phyloP scores from a whole-genome alignment of 2,329 filamentous ascomycete species.

The Coniochaeta sp. region DNA sequence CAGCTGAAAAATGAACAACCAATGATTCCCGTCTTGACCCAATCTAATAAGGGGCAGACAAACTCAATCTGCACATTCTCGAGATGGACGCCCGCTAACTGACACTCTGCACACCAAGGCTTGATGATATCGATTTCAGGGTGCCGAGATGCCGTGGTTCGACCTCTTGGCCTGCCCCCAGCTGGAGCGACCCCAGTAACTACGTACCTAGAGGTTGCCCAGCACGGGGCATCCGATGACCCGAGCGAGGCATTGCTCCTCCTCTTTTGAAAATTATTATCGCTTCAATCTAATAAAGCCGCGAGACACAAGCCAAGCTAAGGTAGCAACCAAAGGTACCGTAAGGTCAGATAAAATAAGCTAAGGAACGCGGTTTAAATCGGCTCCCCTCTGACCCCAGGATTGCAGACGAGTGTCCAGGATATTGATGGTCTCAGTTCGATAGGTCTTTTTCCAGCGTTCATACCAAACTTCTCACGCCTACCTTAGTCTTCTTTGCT shows the following conservation, averaged over 20 bases:
- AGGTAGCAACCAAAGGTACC: no score
- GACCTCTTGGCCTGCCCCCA: neutral
- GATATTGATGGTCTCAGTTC: neutral
- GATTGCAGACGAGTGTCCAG: neutral
- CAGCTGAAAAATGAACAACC: no score
- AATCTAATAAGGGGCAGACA: no score
- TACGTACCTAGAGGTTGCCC: neutral
- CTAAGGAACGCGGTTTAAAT: neutral
- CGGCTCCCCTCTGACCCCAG: neutral
- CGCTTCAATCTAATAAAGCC: no score
- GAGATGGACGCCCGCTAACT: neutral
- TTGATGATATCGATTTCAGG: neutral
- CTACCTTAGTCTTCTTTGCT: neutral
- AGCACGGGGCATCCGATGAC: neutral
- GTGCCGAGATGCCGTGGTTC: neutral
- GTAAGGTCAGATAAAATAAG: no score
- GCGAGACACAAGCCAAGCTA: no score
- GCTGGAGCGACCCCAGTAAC: neutral
- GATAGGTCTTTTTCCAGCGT: neutral
- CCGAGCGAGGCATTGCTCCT: neutral
- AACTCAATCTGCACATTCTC: neutral
- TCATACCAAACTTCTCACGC: no score
- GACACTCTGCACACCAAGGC: neutral
- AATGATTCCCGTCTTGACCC: no score
- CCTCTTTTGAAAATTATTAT: no score